phyloP scores from a whole-genome alignment of 2,329 filamentous ascomycete genomes.

The Alternaria sp. region DNA sequence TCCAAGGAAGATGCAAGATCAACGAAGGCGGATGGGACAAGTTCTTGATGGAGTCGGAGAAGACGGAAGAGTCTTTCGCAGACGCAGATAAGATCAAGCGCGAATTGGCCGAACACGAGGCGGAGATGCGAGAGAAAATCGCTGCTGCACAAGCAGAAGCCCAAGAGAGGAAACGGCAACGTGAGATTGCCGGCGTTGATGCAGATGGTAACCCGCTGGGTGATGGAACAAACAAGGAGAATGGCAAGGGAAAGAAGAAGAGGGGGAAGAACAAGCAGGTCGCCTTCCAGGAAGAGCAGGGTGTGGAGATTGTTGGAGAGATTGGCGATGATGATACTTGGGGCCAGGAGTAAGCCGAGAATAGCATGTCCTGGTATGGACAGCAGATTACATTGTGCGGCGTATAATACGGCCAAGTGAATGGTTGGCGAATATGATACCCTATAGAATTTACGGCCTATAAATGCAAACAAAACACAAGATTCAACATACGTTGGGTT shows the following conservation, averaged over 20 bases:
- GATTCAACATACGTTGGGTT: background rate
- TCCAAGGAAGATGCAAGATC: constrained; percentile 57
- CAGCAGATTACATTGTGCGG: background rate
- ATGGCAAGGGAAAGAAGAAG: constrained; percentile 41
- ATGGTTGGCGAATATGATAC: constrained; percentile 10
- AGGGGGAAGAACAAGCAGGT: constrained; percentile 41
- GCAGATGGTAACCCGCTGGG: constrained; percentile 31
- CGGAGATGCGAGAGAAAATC: constrained; percentile 46
- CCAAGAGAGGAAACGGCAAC: constrained; percentile 48
- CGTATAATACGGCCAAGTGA: background rate
- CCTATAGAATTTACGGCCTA: constrained; percentile 4
- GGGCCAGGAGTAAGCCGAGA: constrained; percentile 25
- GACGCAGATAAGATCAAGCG: constrained; percentile 47
- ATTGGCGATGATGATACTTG: constrained; percentile 40
- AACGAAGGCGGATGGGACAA: constrained; percentile 47
- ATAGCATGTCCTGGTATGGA: background rate
- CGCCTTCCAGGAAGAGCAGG: constrained; percentile 37
- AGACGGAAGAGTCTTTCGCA: constrained; percentile 48
- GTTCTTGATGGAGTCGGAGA: constrained; percentile 48
- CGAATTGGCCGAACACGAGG: constrained; percentile 36
- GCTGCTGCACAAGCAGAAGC: constrained; percentile 44
- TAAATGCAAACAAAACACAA: background rate
- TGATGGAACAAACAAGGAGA: constrained; percentile 31
- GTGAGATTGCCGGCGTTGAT: constrained; percentile 35
- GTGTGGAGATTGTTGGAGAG: constrained; percentile 41